These are phyloP conservation scores for Erythrophleum fordii DNA, from an alignment of 306 rosid species.

Conservation along the genomic window DNA sequence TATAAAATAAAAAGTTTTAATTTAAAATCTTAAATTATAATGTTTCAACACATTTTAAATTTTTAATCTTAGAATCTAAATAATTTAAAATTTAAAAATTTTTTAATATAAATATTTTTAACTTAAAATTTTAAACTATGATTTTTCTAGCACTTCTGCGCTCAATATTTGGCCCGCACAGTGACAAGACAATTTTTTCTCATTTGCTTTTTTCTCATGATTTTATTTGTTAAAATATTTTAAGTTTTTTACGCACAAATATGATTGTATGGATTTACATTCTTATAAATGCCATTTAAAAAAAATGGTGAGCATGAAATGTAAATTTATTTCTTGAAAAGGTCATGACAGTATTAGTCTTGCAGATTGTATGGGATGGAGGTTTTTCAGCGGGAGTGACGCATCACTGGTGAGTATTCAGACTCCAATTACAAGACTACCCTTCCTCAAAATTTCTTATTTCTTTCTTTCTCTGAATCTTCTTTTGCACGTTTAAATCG, in stretches of 20 bases:
- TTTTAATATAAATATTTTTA: too few relatives aligned
- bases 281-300: not conserved
- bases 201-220: not conserved
- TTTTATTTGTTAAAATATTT: not conserved
- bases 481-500: not conserved
- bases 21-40: too few relatives aligned
- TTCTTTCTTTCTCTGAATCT: not conserved
- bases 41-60: too few relatives aligned
- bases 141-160: too few relatives aligned
- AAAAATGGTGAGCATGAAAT: not conserved
- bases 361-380: constrained; percentile 74
- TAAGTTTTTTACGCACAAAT: not conserved
- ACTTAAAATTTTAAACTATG: too few relatives aligned
- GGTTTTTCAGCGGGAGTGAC: constrained; percentile 59
- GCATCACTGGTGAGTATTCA: constrained; percentile 60
- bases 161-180: too few relatives aligned
- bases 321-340: not conserved
- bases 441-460: not conserved
- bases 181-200: not conserved
- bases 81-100: too few relatives aligned
- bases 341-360: not conserved
- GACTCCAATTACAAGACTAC: constrained; percentile 15
- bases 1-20: too few relatives aligned
- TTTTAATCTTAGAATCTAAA: too few relatives aligned
- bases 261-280: not conserved